These are phyloP conservation scores for Calonectria naviculata DNA, from an alignment of 2,329 filamentous ascomycete genomes.

Conservation along the genomic window DNA sequence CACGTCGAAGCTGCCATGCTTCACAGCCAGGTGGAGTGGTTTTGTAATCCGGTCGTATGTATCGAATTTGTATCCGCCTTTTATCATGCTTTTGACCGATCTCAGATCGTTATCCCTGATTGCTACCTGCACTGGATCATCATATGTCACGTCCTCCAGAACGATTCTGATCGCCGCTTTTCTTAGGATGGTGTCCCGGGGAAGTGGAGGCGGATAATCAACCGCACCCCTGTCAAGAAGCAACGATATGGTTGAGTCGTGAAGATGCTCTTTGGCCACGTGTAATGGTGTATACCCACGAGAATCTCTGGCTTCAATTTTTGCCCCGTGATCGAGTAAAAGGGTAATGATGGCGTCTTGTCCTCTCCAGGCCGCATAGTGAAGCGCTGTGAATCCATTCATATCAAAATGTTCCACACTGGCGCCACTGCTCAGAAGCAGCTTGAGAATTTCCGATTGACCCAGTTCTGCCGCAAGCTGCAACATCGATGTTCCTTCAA, in stretches of 20 bases:
- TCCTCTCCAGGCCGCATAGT: background rate
- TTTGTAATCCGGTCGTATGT: background rate
- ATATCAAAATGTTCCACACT: background rate
- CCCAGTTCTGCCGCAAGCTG: background rate
- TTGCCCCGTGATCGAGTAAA: background rate
- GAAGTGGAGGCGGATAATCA: background rate
- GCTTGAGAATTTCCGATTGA: background rate
- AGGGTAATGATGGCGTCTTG: background rate
- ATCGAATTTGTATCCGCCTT: background rate
- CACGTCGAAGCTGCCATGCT: background rate
- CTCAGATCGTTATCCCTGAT: background rate
- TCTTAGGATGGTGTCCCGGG: background rate
- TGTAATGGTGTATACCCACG: background rate
- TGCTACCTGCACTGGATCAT: background rate
- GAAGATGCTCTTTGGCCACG: background rate
- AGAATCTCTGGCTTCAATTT: background rate
- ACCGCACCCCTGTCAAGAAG: background rate
- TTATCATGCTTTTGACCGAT: background rate
- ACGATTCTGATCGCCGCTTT: background rate
- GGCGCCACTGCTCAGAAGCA: background rate
- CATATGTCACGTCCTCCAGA: background rate
- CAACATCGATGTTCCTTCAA: background rate
- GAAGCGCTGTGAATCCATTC: background rate
- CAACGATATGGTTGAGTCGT: background rate
- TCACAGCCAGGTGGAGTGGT: background rate